These are phyloP conservation scores for Nemania serpens DNA, from an alignment of 2,329 filamentous ascomycete species.

Conservation along the genomic window DNA sequence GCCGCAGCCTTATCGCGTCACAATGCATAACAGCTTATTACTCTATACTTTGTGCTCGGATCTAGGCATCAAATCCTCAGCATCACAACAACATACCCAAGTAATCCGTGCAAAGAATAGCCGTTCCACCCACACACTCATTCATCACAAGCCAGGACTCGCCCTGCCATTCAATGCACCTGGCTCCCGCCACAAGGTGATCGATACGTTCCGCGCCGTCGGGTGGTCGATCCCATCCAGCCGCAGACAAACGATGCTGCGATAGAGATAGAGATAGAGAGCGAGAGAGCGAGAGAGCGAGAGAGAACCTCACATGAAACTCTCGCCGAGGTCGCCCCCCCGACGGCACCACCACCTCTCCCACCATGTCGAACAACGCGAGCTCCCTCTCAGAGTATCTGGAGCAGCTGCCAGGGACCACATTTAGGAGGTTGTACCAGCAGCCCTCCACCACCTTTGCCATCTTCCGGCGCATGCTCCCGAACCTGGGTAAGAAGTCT, in stretches of 20 bases:
- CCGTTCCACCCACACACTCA: background rate
- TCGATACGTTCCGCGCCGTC: background rate
- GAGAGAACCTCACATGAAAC: slow-evolving; percentile 20
- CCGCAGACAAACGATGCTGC: slow-evolving; percentile 10
- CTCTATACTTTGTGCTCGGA: too few species aligned
- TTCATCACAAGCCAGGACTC: background rate
- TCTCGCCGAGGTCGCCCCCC: slow-evolving; percentile 17
- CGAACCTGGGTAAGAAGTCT: slow-evolving; percentile 71
- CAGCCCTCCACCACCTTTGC: slow-evolving; percentile 94
- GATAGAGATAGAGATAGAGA: too few species aligned
- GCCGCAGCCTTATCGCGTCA: too few species aligned
- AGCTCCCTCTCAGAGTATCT: slow-evolving; percentile 81
- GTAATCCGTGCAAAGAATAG: background rate
- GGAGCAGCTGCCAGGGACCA: slow-evolving; percentile 86
- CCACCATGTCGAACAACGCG: slow-evolving; percentile 38
- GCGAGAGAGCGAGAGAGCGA: slow-evolving; percentile 15
- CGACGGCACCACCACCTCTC: slow-evolving; percentile 11
- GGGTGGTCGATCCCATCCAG: background rate
- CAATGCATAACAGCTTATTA: too few species aligned
- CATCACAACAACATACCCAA: background rate
- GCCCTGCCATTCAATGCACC: background rate
- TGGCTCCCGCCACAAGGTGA: background rate
- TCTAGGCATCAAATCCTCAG: background rate
- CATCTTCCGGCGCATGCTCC: slow-evolving; percentile 96
- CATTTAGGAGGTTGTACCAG: slow-evolving; percentile 89